Evolutionary conservation across 257 asterid genomes (phyloP).

Genomic region (Craterostigma plantagineum): DNA sequence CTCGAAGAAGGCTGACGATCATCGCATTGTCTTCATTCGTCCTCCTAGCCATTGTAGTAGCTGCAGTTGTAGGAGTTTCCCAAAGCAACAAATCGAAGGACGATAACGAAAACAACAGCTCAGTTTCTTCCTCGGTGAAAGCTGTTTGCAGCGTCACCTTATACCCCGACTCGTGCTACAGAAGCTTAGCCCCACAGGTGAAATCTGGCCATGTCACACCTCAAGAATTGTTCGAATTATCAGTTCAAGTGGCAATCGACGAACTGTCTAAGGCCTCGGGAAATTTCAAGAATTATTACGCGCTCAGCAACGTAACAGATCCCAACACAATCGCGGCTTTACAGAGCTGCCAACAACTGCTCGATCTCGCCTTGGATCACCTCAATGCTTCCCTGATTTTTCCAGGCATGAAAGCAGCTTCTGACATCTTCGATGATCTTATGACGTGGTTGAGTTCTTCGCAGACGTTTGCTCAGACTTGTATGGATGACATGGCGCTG

Average conservation of each 20-base stretch:
- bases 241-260: constrained; percentile 32
- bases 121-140: constrained; percentile 18
- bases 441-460: constrained; percentile 77
- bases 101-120: constrained; percentile 7
- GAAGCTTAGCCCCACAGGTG: constrained; percentile 22
- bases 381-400: constrained; percentile 32
- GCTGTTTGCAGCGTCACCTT: constrained; percentile 24
- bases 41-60: constrained; percentile 35
- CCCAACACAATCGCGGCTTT: constrained; percentile 19
- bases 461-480: constrained; percentile 52
- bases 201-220: constrained; percentile 23
- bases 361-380: constrained; percentile 37
- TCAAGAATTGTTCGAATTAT: constrained; percentile 22
- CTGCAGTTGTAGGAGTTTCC: constrained; percentile 32
- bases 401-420: constrained; percentile 9
- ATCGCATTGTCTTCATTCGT: constrained; percentile 32
- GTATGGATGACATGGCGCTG: constrained; percentile 34
- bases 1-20: constrained; percentile 32
- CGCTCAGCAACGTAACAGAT: constrained; percentile 20
- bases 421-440: constrained; percentile 26
- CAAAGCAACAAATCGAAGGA: constrained; percentile 9
- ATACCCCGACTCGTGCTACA: constrained; percentile 42
- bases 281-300: constrained; percentile 12
- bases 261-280: constrained; percentile 33
- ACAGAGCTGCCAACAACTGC: constrained; percentile 31